Conservation (phyloP, 306 rosid species). For the Comarum palustre region DNA sequence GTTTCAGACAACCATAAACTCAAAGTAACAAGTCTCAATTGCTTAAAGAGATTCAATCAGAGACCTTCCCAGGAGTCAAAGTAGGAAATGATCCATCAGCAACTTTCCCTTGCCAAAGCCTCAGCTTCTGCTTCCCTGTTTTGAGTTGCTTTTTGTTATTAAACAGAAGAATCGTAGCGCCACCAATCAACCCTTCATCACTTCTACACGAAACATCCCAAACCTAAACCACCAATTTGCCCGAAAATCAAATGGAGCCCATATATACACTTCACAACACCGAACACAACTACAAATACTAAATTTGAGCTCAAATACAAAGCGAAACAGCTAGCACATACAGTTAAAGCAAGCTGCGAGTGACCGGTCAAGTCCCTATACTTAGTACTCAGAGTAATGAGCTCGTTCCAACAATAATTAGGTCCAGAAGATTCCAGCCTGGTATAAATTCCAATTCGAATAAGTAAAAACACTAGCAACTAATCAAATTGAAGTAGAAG, state of each 20-base stretch:
- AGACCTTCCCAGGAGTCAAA: constrained; percentile 90
- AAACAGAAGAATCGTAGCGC: constrained; percentile 89
- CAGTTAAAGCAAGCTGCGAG: constrained; percentile 85
- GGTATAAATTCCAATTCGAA: constrained; percentile 22
- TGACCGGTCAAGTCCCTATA: constrained; percentile 89
- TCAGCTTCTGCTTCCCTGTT: constrained; percentile 93
- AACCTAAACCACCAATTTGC: constrained; percentile 48
- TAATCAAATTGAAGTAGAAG: background rate
- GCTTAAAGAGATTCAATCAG: constrained; percentile 7
- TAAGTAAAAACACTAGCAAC: background rate
- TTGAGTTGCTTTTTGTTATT: constrained; percentile 86
- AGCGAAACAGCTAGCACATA: constrained; percentile 37
- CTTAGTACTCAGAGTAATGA: constrained; percentile 75
- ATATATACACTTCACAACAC: background rate
- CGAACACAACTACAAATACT: background rate
- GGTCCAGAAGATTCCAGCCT: constrained; percentile 89
- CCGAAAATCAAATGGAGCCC: constrained; percentile 1
- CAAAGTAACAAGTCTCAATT: background rate
- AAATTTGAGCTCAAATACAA: background rate
- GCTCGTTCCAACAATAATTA: constrained; percentile 77
- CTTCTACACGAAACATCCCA: constrained; percentile 92
- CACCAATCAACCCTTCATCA: constrained; percentile 88
- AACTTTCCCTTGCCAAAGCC: constrained; percentile 89
- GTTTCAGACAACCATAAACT: constrained; percentile 14
- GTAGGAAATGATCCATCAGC: constrained; percentile 88